Percentiles rank a stretch among this genome's conserved stretches.
These are phyloP conservation scores for Boletus rubropictus DNA, from an alignment of 768 basidiomycete genomes.

Conservation along the genomic window DNA sequence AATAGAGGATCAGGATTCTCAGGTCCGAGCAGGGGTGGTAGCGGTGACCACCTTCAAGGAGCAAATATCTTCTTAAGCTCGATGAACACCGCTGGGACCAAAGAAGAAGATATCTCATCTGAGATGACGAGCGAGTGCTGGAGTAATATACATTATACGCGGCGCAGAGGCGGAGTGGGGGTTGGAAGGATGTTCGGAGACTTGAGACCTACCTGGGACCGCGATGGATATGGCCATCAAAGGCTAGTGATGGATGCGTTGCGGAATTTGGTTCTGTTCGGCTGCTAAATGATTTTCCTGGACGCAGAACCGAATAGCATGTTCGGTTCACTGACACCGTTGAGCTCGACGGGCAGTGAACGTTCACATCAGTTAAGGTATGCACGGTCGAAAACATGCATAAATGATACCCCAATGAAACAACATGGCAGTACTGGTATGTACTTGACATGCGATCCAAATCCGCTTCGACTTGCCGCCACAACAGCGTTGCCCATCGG, in stretches of 20 bases:
- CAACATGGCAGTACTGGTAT: no score
- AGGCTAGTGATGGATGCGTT: neutral
- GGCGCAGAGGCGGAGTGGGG: neutral
- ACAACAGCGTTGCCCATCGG: no score
- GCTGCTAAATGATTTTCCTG: no score
- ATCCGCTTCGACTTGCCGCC: no score
- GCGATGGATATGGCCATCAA: neutral
- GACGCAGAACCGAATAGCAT: no score
- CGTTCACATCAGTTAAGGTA: no score
- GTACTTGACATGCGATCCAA: no score
- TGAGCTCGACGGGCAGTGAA: no score
- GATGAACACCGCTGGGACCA: neutral
- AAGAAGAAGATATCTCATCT: neutral
- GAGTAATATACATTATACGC: neutral
- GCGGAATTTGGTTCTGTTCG: no score
- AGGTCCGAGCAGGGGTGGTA: neutral
- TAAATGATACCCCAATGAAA: no score
- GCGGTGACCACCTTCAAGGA: neutral
- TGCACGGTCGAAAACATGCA: no score
- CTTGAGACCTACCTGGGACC: neutral
- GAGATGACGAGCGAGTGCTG: neutral
- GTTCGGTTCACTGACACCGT: no score
- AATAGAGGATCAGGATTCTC: neutral
- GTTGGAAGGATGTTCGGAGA: neutral
- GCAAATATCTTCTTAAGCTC: neutral